These are phyloP conservation scores for Saccharomyces hybrid DNA, from an alignment of 1,139 yeast genomes.

Conservation along the genomic window DNA sequence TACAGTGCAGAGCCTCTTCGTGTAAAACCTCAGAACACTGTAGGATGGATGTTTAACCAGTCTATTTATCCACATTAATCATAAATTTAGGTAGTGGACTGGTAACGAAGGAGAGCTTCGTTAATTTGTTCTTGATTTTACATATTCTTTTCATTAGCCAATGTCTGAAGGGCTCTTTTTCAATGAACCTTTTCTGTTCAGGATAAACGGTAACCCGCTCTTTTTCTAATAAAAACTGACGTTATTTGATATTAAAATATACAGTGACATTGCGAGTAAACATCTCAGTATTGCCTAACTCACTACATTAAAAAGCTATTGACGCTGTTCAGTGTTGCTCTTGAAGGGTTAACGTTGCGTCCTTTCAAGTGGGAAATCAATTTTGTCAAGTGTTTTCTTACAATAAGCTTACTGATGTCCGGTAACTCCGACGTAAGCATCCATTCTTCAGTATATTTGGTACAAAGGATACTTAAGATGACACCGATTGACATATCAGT, in stretches of 20 bases:
- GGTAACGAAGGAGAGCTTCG: background rate
- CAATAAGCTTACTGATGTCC: constrained; percentile 41
- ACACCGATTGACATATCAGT: constrained; percentile 60
- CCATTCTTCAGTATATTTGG: constrained; percentile 42
- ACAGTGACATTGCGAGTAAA: background rate
- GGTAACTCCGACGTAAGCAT: constrained; percentile 12
- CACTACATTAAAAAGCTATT: constrained; percentile 40
- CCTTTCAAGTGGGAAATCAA: constrained; percentile 37
- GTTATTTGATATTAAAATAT: background rate
- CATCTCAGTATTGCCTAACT: background rate
- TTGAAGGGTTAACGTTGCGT: constrained; percentile 54
- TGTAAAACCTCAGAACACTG: background rate
- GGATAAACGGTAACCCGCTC: background rate
- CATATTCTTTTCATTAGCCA: background rate
- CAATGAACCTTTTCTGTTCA: background rate
- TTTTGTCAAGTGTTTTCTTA: constrained; percentile 50
- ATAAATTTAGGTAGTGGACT: background rate
- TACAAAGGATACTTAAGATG: constrained; percentile 45
- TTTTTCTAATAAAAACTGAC: background rate
- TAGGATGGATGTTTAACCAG: background rate
- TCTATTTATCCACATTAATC: background rate
- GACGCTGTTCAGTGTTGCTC: constrained; percentile 66
- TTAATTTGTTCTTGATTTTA: background rate
- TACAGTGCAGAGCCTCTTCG: background rate
- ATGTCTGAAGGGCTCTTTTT: background rate